A percentile compares a stretch with the other conserved stretches of the same genome.
phyloP scores from a whole-genome alignment of 805 yeast species.

The Starmerella sp. region DNA sequence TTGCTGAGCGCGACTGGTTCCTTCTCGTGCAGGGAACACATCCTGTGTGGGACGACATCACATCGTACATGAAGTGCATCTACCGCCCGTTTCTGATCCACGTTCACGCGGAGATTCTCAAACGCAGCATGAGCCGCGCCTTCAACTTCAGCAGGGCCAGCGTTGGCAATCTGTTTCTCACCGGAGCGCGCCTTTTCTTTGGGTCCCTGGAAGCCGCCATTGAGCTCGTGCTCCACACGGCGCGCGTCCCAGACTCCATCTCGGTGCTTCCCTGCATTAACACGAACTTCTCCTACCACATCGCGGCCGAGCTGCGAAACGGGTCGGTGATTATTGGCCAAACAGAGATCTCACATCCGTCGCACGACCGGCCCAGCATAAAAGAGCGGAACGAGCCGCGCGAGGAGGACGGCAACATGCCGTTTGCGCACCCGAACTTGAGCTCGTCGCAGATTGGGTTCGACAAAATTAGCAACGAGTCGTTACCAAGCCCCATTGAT shows the following conservation, averaged over 20 bases:
- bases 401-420: slow-evolving; percentile 51
- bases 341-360: slow-evolving; percentile 85
- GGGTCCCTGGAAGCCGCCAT: slow-evolving; percentile 80
- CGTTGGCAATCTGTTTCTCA: slow-evolving; percentile 71
- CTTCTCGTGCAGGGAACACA: slow-evolving; percentile 71
- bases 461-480: slow-evolving; percentile 45
- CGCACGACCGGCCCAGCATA: background rate
- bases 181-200: slow-evolving; percentile 70
- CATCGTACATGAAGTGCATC: slow-evolving; percentile 53
- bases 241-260: slow-evolving; percentile 42
- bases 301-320: slow-evolving; percentile 59
- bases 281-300: slow-evolving; percentile 76
- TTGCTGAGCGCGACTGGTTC: slow-evolving; percentile 66
- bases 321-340: slow-evolving; percentile 79
- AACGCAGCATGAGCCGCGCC: slow-evolving; percentile 49
- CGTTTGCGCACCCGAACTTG: slow-evolving; percentile 69
- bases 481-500: slow-evolving; percentile 62
- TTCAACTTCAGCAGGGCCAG: slow-evolving; percentile 71
- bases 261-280: slow-evolving; percentile 71
- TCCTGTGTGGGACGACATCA: slow-evolving; percentile 50
- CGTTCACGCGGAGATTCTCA: slow-evolving; percentile 64
- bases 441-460: slow-evolving; percentile 65
- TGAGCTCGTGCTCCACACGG: slow-evolving; percentile 57
- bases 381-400: background rate
- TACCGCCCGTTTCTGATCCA: slow-evolving; percentile 66